Evolutionary conservation across 2,329 filamentous ascomycete species (phyloP).

Genomic region (Hymenoscyphus fructigenus): DNA sequence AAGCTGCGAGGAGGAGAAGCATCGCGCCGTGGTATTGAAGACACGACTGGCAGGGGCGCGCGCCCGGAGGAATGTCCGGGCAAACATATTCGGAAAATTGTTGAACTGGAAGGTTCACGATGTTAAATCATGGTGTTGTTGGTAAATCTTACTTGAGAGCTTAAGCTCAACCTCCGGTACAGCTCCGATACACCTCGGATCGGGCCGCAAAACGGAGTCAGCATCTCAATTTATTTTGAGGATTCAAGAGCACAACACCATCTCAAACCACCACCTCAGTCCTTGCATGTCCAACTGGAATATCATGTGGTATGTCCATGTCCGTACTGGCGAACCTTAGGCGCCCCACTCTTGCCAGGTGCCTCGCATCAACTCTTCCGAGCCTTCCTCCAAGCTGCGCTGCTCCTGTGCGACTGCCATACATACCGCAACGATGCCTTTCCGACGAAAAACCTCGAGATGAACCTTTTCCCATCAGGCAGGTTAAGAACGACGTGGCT

Average conservation of each 20-base stretch:
- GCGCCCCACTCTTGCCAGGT: conserved; percentile 25
- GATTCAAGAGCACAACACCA: background rate
- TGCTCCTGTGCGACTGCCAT: background rate
- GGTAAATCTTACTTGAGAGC: conserved; percentile 2
- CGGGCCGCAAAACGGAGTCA: background rate
- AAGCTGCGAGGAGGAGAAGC: conserved; percentile 28
- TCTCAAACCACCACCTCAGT: background rate
- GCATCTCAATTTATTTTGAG: background rate
- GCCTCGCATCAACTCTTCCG: background rate
- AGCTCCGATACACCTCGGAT: background rate
- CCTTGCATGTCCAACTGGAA: background rate
- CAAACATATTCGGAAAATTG: conserved; percentile 25
- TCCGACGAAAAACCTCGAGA: background rate
- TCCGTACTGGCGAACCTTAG: conserved; percentile 20
- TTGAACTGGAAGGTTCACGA: background rate
- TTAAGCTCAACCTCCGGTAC: background rate
- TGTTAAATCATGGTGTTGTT: conserved; percentile 19
- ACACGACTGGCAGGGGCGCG: conserved; percentile 27
- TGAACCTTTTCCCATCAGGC: background rate
- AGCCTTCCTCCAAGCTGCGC: background rate
- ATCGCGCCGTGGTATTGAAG: conserved; percentile 23
- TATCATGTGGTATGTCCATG: conserved; percentile 32
- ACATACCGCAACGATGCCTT: background rate
- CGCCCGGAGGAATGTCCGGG: conserved; percentile 29
- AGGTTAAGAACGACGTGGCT: background rate